These are phyloP conservation scores for Malassezia pachydermatis DNA, from an alignment of 1,284 basidiomycete species.

Conservation along the genomic window DNA sequence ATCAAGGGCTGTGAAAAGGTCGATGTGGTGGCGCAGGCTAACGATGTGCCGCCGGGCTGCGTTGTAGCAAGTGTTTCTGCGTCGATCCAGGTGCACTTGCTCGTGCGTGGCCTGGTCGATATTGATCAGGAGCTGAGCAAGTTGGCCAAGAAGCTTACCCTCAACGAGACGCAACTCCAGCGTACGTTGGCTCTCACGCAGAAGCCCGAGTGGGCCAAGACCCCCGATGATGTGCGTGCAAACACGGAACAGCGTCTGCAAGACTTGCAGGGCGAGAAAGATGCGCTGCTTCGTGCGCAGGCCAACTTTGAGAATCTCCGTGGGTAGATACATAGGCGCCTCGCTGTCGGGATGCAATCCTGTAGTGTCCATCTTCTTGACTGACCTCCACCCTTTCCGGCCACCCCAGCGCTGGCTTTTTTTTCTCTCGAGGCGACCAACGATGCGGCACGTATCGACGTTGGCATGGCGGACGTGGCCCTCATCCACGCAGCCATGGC, in stretches of 20 bases:
- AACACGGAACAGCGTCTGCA: slow-evolving; percentile 29
- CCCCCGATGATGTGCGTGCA: slow-evolving; percentile 37
- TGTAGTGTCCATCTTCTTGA: not conserved
- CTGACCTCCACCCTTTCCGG: not conserved
- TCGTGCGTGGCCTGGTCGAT: slow-evolving; percentile 39
- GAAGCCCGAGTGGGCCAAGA: slow-evolving; percentile 37
- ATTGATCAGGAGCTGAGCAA: slow-evolving; percentile 40
- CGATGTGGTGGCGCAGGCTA: slow-evolving; percentile 55
- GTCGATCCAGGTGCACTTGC: slow-evolving; percentile 30
- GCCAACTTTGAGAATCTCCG: slow-evolving; percentile 37
- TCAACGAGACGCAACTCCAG: slow-evolving; percentile 30
- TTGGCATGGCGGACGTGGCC: slow-evolving; percentile 7
- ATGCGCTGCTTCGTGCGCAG: slow-evolving; percentile 31
- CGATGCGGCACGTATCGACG: slow-evolving; percentile 14
- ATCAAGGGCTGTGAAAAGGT: slow-evolving; percentile 78
- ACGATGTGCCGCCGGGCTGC: slow-evolving; percentile 70
- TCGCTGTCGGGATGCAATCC: too few species aligned
- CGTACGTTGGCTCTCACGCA: slow-evolving; percentile 29
- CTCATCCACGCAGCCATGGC: slow-evolving; percentile 3
- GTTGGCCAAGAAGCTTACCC: slow-evolving; percentile 40
- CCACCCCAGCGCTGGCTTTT: not conserved
- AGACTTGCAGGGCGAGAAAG: slow-evolving; percentile 28
- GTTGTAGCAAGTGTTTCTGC: slow-evolving; percentile 58
- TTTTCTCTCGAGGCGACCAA: not conserved
- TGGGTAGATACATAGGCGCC: slow-evolving; percentile 1